These are phyloP conservation scores for Schizochytrium sp. DNA, from an alignment of 108 stramenopile species.

Conservation along the genomic window DNA sequence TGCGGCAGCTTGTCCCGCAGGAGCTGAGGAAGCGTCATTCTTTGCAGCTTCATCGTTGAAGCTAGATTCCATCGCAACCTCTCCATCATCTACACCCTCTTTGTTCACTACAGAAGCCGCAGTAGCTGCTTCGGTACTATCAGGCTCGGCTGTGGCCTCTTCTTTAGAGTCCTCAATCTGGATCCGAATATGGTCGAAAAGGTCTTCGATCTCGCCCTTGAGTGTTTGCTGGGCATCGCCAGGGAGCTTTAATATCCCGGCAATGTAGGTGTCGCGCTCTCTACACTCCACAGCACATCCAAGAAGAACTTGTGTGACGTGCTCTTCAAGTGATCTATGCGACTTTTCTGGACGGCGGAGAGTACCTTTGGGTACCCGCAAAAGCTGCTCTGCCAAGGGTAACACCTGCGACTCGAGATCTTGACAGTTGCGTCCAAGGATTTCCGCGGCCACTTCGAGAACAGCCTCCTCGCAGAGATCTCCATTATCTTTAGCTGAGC, in stretches of 20 bases:
- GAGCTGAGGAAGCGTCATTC: not conserved
- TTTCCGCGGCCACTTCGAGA: not conserved
- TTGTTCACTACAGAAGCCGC: not conserved
- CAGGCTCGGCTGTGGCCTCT: not conserved
- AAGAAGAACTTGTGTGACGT: not conserved
- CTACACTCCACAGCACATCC: not conserved
- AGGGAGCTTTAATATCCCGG: not conserved
- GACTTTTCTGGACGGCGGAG: not conserved
- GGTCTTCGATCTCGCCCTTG: not conserved
- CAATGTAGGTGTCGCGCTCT: not conserved
- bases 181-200: constrained; percentile 1
- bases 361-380: constrained; percentile 1
- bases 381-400: constrained; percentile 1
- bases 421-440: constrained; percentile 13
- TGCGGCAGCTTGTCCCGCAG: not conserved
- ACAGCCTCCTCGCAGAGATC: not conserved
- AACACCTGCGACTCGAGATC: constrained; percentile 13
- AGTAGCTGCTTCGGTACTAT: not conserved
- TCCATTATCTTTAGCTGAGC: too few relatives aligned
- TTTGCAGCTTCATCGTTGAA: not conserved
- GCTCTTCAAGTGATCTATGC: constrained; percentile 27
- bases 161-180: not conserved
- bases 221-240: not conserved
- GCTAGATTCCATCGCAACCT: not conserved
- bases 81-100: not conserved